Percentiles rank a stretch among this genome's conserved stretches.
These are phyloP conservation scores for Diplodia seriata DNA, from an alignment of 2,329 filamentous ascomycete species.

Conservation along the genomic window DNA sequence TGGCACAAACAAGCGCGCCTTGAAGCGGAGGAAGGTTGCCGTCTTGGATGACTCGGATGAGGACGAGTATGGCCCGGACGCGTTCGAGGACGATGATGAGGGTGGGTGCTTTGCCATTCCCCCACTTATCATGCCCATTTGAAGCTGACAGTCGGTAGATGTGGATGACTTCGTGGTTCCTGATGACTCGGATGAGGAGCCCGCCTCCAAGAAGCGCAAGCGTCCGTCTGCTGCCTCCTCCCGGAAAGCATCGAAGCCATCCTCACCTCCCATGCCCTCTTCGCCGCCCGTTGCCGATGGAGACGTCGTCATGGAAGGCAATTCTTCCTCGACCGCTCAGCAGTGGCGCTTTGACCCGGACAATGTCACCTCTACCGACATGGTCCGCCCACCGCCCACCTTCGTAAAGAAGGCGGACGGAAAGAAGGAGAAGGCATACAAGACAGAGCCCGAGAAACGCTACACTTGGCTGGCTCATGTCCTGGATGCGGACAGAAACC, in stretches of 20 bases:
- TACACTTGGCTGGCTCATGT: slow-evolving; percentile 91
- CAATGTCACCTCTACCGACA: slow-evolving; percentile 60
- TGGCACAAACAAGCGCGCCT: slow-evolving; percentile 52
- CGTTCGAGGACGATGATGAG: slow-evolving; percentile 63
- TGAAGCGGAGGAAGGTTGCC: slow-evolving; percentile 65
- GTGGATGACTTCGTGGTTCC: slow-evolving; percentile 88
- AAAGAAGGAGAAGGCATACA: slow-evolving; percentile 70
- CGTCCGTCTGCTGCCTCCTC: slow-evolving; percentile 62
- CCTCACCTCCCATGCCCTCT: slow-evolving; percentile 55
- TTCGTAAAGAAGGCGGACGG: slow-evolving; percentile 44
- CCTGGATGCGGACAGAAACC: slow-evolving; percentile 81
- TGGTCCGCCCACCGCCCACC: slow-evolving; percentile 45
- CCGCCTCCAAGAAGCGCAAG: slow-evolving; percentile 71
- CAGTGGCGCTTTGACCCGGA: slow-evolving; percentile 81
- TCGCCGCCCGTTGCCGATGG: slow-evolving; percentile 59
- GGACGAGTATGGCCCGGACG: slow-evolving; percentile 70
- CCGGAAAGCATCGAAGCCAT: slow-evolving; percentile 68
- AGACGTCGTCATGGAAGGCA: slow-evolving; percentile 58
- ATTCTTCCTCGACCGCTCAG: slow-evolving; percentile 72
- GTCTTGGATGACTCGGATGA: slow-evolving; percentile 69
- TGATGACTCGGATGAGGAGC: slow-evolving; percentile 80
- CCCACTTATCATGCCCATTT: not conserved
- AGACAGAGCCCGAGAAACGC: slow-evolving; percentile 81
- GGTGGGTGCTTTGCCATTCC: slow-evolving; percentile 45
- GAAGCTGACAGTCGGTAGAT: slow-evolving; percentile 54